Percentiles rank a stretch among this genome's conserved stretches.
phyloP scores from a whole-genome alignment of 2,329 filamentous ascomycete species.

The Geosmithia putterillii region DNA sequence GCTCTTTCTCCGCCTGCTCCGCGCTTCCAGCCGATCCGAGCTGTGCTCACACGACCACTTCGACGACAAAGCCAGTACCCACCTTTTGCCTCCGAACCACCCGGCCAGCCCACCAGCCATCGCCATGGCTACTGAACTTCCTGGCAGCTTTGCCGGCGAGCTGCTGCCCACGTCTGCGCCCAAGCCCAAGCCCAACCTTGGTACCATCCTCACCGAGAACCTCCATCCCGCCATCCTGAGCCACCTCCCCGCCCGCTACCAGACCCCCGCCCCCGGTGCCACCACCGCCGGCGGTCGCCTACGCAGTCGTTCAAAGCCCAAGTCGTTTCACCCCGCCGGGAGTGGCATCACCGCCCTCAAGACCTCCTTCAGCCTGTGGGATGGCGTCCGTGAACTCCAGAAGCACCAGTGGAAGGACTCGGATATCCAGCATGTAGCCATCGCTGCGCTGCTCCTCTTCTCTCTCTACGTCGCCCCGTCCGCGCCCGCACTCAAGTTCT shows the following conservation, averaged over 20 bases:
- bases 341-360: constrained; percentile 64
- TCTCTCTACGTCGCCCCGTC: constrained; percentile 73
- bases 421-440: constrained; percentile 73
- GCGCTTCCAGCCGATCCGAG: too few relatives aligned
- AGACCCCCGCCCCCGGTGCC: too few relatives aligned
- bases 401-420: constrained; percentile 70
- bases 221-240: constrained; percentile 29
- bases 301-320: constrained; percentile 25
- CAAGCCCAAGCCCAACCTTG: constrained; percentile 23
- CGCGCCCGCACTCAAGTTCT: constrained; percentile 66
- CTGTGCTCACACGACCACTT: too few relatives aligned
- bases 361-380: constrained; percentile 68
- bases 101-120: neutral
- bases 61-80: too few relatives aligned
- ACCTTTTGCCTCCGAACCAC: neutral
- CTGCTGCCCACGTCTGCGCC: neutral
- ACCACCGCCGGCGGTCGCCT: constrained; percentile 19
- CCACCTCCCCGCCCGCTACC: constrained; percentile 26
- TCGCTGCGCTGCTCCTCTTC: constrained; percentile 67
- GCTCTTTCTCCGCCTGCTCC: too few relatives aligned
- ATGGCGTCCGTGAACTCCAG: constrained; percentile 65
- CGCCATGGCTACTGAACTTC: constrained; percentile 26
- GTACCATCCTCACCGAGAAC: constrained; percentile 24
- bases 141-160: constrained; percentile 18
- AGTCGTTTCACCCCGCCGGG: constrained; percentile 3